A percentile compares a stretch with the other conserved stretches of the same genome.
Conservation (phyloP, 306 rosid genomes). For the Malus sieversii region DNA sequence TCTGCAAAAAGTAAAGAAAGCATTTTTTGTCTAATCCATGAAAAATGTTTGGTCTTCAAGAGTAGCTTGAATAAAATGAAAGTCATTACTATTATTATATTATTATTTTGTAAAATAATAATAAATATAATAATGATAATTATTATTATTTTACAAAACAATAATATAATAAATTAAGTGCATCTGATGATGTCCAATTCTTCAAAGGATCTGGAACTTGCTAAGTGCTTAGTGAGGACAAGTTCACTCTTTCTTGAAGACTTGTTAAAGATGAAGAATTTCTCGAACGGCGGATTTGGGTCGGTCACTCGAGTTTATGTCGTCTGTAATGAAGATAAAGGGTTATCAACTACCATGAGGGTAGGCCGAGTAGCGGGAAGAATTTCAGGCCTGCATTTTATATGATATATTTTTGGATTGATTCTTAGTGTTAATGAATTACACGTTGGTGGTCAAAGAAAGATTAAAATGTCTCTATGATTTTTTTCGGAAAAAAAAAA, state of each 20-base stretch:
- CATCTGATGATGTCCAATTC: not conserved
- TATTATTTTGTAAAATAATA: too few relatives aligned
- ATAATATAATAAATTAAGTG: not conserved
- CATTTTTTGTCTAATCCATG: not conserved
- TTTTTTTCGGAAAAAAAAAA: too few relatives aligned
- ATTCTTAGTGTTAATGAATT: too few relatives aligned
- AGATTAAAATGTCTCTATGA: too few relatives aligned
- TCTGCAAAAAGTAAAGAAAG: not conserved
- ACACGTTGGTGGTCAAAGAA: too few relatives aligned
- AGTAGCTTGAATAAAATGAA: not conserved
- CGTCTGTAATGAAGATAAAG: conserved; percentile 22
- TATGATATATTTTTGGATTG: too few relatives aligned
- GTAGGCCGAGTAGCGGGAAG: too few relatives aligned
- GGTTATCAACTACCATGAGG: not conserved
- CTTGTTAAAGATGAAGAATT: conserved; percentile 21
- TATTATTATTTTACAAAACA: too few relatives aligned
- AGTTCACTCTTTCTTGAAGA: conserved; percentile 39
- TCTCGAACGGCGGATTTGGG: conserved; percentile 29
- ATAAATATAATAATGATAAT: too few relatives aligned
- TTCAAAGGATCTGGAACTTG: conserved; percentile 37
- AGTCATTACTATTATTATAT: not conserved
- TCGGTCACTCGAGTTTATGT: conserved; percentile 27
- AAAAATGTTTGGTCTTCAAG: not conserved
- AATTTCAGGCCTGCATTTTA: too few relatives aligned
- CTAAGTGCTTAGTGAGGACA: conserved; percentile 23